phyloP scores from a whole-genome alignment of 805 yeast species.

The Blastobotrys muscicola region DNA sequence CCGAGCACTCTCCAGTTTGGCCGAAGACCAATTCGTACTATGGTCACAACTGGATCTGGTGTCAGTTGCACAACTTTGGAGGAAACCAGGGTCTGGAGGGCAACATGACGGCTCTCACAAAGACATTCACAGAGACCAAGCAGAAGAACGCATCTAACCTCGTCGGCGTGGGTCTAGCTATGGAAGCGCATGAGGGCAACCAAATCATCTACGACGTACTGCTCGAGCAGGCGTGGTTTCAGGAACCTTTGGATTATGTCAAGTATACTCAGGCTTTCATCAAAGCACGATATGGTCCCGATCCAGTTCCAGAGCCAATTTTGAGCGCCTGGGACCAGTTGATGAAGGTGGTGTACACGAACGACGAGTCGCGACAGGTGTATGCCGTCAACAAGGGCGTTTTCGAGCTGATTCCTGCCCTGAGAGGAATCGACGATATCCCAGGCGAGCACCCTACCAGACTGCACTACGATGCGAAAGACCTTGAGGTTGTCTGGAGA shows the following conservation, averaged over 20 bases:
- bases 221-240: constrained; percentile 11
- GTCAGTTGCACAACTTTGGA: constrained; percentile 11
- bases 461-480: constrained; percentile 5
- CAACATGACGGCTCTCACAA: constrained; percentile 7
- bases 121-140: constrained; percentile 9
- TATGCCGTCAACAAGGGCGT: constrained; percentile 7
- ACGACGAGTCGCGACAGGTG: constrained; percentile 5
- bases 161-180: constrained; percentile 10
- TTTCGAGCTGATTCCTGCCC: constrained; percentile 7
- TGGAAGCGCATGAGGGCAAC: constrained; percentile 14
- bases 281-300: constrained; percentile 9
- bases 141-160: constrained; percentile 3
- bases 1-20: constrained; percentile 11
- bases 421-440: constrained; percentile 5
- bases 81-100: constrained; percentile 12
- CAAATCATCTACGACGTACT: constrained; percentile 10
- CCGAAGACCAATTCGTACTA: constrained; percentile 7
- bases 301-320: constrained; percentile 2
- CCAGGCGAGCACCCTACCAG: constrained; percentile 8
- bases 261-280: constrained; percentile 3
- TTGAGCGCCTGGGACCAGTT: constrained; percentile 6
- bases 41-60: constrained; percentile 13
- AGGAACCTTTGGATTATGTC: constrained; percentile 4
- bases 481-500: constrained; percentile 6
- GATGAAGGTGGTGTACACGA: constrained; percentile 8